Percentiles rank a stretch among this genome's conserved stretches.
phyloP scores from a whole-genome alignment of 345 rosid genomes.

The Corchorus capsularis region DNA sequence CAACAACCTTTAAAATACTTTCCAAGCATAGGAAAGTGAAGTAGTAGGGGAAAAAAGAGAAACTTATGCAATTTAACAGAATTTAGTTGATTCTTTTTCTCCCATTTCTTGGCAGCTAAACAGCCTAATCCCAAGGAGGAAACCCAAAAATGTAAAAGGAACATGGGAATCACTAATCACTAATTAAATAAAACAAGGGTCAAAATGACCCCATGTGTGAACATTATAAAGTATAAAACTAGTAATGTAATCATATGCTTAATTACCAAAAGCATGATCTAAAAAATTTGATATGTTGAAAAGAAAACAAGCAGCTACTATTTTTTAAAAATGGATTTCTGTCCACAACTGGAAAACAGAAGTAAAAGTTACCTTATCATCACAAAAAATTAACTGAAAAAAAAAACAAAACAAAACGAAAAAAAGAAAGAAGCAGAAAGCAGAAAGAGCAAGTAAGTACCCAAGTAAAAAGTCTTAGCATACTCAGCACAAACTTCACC shows the following conservation, averaged over 20 bases:
- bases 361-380: neutral
- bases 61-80: neutral
- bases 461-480: constrained; percentile 67
- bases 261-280: constrained; percentile 3
- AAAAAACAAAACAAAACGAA: neutral
- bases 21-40: neutral
- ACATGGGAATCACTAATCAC: neutral
- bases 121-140: neutral
- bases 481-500: constrained; percentile 64
- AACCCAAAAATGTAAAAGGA: neutral
- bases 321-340: neutral
- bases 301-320: neutral
- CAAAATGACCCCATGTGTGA: constrained; percentile 15
- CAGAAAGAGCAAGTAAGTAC: constrained; percentile 24
- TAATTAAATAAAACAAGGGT: constrained; percentile 6
- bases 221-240: neutral
- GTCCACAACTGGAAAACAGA: neutral
- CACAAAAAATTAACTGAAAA: neutral
- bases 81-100: neutral
- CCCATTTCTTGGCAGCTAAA: constrained; percentile 10
- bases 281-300: neutral
- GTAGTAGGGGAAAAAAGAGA: neutral
- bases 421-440: neutral
- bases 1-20: neutral
- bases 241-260: neutral